phyloP scores from a whole-genome alignment of 768 basidiomycete species.

The Tylopilus subfusipes region DNA sequence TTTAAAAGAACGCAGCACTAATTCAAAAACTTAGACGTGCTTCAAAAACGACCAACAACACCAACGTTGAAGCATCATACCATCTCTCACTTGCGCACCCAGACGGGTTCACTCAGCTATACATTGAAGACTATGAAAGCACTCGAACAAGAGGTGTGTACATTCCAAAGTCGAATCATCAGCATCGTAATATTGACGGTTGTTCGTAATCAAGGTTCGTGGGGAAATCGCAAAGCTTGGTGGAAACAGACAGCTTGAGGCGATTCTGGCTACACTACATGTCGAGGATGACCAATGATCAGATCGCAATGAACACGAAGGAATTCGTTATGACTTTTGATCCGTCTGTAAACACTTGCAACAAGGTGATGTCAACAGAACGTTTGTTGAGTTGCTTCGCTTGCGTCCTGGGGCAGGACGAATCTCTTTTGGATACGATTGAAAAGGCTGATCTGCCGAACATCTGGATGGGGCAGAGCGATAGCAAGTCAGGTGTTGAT shows the following conservation, averaged over 20 bases:
- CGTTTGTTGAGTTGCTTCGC: neutral
- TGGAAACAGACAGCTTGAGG: slow-evolving; percentile 65
- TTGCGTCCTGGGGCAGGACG: neutral
- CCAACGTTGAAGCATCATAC: slow-evolving; percentile 80
- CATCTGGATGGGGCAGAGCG: neutral
- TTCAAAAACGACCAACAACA: slow-evolving; percentile 86
- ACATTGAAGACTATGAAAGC: slow-evolving; percentile 64
- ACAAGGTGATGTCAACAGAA: neutral
- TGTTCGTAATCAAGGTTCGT: slow-evolving; percentile 34
- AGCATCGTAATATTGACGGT: neutral
- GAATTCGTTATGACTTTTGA: neutral
- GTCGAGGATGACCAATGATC: slow-evolving; percentile 28
- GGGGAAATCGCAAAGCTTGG: slow-evolving; percentile 71
- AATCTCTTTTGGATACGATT: neutral
- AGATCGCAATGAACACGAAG: neutral
- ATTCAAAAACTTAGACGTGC: slow-evolving; percentile 56
- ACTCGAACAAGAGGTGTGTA: slow-evolving; percentile 55
- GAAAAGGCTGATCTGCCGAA: neutral
- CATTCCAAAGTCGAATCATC: neutral
- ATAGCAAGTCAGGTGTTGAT: neutral
- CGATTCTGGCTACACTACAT: slow-evolving; percentile 52
- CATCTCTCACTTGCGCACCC: slow-evolving; percentile 70
- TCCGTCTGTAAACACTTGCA: neutral
- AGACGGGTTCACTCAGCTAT: slow-evolving; percentile 84
- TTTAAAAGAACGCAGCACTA: neutral